Conservation (phyloP, 2,329 filamentous ascomycete species). For the Elsinoe arachidis region DNA sequence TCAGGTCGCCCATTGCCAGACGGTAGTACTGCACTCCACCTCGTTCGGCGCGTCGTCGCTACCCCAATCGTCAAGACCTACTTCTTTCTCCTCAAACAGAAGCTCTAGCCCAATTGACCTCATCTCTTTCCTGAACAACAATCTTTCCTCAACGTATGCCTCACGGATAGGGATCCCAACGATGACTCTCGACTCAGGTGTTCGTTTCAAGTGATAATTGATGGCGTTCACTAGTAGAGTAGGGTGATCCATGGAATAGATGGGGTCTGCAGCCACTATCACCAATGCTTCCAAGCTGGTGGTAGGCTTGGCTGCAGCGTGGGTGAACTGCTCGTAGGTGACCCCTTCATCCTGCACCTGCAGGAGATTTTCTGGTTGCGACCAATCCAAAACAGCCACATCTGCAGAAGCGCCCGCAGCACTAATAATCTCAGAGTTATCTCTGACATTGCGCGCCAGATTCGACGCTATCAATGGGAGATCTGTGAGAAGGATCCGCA, state of each 20-base stretch:
- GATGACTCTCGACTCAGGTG: slow-evolving; percentile 54
- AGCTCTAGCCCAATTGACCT: slow-evolving; percentile 42
- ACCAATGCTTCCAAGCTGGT: slow-evolving; percentile 31
- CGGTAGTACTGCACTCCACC: slow-evolving; percentile 62
- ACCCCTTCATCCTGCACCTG: not conserved
- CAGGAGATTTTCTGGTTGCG: slow-evolving; percentile 39
- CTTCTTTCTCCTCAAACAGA: slow-evolving; percentile 53
- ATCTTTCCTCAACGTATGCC: slow-evolving; percentile 55
- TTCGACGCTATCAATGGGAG: slow-evolving; percentile 77
- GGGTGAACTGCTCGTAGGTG: slow-evolving; percentile 6
- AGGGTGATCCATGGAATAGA: slow-evolving; percentile 82
- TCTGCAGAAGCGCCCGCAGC: slow-evolving; percentile 48
- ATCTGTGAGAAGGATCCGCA: slow-evolving; percentile 68
- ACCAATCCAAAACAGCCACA: slow-evolving; percentile 67
- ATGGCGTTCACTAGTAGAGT: slow-evolving; percentile 64
- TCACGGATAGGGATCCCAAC: slow-evolving; percentile 76
- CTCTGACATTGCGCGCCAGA: slow-evolving; percentile 60
- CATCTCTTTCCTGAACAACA: slow-evolving; percentile 57
- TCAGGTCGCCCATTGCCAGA: slow-evolving; percentile 41
- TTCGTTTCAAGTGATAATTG: slow-evolving; percentile 53
- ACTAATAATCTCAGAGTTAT: slow-evolving; percentile 52
- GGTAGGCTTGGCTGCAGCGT: slow-evolving; percentile 7
- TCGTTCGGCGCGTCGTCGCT: slow-evolving; percentile 35
- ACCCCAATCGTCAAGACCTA: slow-evolving; percentile 66
- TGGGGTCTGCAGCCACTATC: slow-evolving; percentile 73